Base-by-base conservation (phyloP, 1,139 yeast species). In the Pichia sp. region DNA sequence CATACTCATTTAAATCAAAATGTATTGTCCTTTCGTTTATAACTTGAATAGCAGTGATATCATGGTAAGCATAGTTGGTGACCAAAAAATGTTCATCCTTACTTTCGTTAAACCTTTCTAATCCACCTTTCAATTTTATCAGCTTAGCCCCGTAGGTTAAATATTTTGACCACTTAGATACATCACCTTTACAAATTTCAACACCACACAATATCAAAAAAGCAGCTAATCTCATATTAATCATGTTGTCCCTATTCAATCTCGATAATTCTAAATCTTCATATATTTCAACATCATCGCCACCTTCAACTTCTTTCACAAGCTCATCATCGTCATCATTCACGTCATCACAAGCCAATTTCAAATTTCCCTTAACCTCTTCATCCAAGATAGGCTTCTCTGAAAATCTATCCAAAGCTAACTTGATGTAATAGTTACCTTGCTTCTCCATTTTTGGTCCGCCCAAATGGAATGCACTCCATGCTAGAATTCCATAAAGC, bases 31-130 rank as follows among this genome's bases (percentile, higher is more conserved):
- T 66, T 54, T 80, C 81, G 51, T 78, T 73, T 5, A 68, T 75
- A 3, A 71, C 76, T 13, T 87, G 80, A 52, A 84, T 78, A 1
- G 93, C 83, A 59, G 86, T 73, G 44, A 88, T 77, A 65, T 87
- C 95, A 67, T 88, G 95, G 65, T 87, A 88, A 1, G 90, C 90
- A 70, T 85, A 88, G 67, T 85, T 87, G n/a, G 90, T 81, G 30
- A 86, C 81, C 54, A 88, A 73, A 87, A 93, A 88, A 58, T 84
- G 82, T 59, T 80, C 81, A 66, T 80, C 81, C 50, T 73, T 74
- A 59, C 76, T 74, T 57, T 75, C 75, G 56, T 77, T 77, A 60
- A 81, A 77, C 50, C 63, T 70, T 52, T 64, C 66, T 46, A 82
- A 71, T 0, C 90, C 90, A 13, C 90, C 90, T 59, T 80, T 76